These are phyloP conservation scores for Quercus robur DNA, from an alignment of 306 rosid genomes.

Conservation along the genomic window DNA sequence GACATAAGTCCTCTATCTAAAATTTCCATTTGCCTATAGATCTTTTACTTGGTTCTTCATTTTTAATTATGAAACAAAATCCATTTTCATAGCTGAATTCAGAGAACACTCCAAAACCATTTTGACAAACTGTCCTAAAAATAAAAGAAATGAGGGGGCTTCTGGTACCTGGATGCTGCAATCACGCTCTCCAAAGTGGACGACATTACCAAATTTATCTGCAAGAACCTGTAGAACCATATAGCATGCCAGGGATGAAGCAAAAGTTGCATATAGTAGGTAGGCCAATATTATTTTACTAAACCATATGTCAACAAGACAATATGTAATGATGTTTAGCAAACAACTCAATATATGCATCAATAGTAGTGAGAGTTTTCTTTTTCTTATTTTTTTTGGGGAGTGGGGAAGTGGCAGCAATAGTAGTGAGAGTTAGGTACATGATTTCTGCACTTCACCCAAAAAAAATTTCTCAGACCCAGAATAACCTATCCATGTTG, in stretches of 20 bases:
- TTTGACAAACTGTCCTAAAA: conserved; percentile 8
- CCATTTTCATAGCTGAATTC: conserved; percentile 16
- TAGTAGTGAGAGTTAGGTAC: too few relatives aligned
- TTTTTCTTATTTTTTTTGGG: too few relatives aligned
- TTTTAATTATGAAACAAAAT: conserved; percentile 9
- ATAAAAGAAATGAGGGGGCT: conserved; percentile 7
- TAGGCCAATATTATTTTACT: not conserved
- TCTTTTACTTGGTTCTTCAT: not conserved
- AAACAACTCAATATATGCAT: too few relatives aligned
- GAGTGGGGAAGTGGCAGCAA: too few relatives aligned
- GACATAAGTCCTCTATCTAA: not conserved
- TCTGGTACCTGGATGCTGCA: conserved; percentile 91
- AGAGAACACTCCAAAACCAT: not conserved
- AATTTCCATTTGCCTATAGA: not conserved
- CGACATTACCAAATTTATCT: conserved; percentile 84
- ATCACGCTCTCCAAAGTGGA: conserved; percentile 99
- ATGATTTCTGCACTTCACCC: not conserved
- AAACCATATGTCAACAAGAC: not conserved
- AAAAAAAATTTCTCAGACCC: not conserved
- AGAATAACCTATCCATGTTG: not conserved
- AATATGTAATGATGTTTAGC: not conserved
- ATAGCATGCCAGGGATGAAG: conserved; percentile 14
- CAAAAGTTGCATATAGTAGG: not conserved
- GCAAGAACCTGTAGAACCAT: conserved; percentile 81
- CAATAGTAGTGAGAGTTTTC: too few relatives aligned